Conservation (phyloP, 495 filamentous ascomycete genomes). For the Neurospora sublineolata region DNA sequence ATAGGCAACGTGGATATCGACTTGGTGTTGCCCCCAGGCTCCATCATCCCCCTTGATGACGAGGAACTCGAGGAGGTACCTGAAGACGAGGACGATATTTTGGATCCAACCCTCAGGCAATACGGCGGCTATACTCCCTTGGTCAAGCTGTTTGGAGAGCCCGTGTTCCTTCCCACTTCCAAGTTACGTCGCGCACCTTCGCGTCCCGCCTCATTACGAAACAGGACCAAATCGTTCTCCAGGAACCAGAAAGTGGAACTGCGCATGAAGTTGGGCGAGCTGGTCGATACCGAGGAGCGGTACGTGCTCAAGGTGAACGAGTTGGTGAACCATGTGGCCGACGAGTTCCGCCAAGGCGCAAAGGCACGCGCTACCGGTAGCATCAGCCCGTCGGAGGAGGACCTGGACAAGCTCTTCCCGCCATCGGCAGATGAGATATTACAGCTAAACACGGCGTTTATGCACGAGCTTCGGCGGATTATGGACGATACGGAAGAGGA, state of each 20-base stretch:
- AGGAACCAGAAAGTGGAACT: constrained; percentile 73
- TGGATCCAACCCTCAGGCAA: constrained; percentile 47
- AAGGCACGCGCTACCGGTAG: constrained; percentile 45
- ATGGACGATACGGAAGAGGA: constrained; percentile 77
- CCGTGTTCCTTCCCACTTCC: constrained; percentile 77
- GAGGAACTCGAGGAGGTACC: constrained; percentile 39
- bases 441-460: constrained; percentile 65
- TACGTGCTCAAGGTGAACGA: constrained; percentile 81
- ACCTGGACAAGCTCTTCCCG: constrained; percentile 69
- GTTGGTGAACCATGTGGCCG: constrained; percentile 61
- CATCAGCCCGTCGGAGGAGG: constrained; percentile 59
- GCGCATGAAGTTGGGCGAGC: constrained; percentile 78
- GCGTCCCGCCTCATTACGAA: constrained; percentile 59
- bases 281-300: constrained; percentile 86
- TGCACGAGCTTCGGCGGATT: constrained; percentile 58
- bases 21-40: constrained; percentile 65
- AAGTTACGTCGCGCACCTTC: constrained; percentile 80
- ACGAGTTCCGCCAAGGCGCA: constrained; percentile 60
- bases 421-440: constrained; percentile 65
- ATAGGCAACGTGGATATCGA: constrained; percentile 81
- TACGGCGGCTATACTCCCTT: constrained; percentile 66
- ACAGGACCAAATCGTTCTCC: constrained; percentile 58
- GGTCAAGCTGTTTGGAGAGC: constrained; percentile 66
- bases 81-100: constrained; percentile 48
- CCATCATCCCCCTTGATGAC: constrained; percentile 49